Percentiles rank a stretch among this genome's conserved stretches.
Evolutionary conservation across 75 land plant species (phyloP).

Genomic region (Cunninghamia lanceolata): DNA sequence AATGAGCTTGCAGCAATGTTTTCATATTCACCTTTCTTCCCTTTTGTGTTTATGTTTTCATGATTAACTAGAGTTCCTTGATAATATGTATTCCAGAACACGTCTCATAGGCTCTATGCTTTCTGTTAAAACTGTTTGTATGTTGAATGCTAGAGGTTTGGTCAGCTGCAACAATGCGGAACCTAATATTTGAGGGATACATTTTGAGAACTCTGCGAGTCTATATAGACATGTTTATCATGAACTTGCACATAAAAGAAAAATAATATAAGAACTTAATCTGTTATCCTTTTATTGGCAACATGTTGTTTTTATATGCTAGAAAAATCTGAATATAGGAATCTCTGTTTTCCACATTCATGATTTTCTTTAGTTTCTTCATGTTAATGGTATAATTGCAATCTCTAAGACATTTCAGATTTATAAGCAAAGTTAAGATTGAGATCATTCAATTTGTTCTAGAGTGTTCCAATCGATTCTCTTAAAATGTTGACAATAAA

Average conservation of each 20-base stretch:
- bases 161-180: not conserved
- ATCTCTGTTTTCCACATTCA: not conserved
- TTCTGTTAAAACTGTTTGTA: not conserved
- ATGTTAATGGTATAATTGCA: not conserved
- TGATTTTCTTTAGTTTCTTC: not conserved
- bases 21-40: not conserved
- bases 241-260: not conserved
- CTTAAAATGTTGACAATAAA: not conserved
- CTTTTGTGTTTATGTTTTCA: not conserved
- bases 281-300: not conserved
- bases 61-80: not conserved
- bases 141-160: not conserved
- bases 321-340: not conserved
- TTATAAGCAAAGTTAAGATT: not conserved
- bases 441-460: not conserved
- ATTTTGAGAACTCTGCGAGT: not conserved
- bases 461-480: not conserved
- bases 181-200: not conserved
- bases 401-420: conserved; percentile 1
- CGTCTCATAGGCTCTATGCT: not conserved
- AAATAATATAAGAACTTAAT: not conserved
- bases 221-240: not conserved
- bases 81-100: not conserved
- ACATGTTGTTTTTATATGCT: not conserved
- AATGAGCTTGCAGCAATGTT: not conserved